phyloP scores from a whole-genome alignment of 129 eudicot species.

The Rutidosis leptorrhynchoides region DNA sequence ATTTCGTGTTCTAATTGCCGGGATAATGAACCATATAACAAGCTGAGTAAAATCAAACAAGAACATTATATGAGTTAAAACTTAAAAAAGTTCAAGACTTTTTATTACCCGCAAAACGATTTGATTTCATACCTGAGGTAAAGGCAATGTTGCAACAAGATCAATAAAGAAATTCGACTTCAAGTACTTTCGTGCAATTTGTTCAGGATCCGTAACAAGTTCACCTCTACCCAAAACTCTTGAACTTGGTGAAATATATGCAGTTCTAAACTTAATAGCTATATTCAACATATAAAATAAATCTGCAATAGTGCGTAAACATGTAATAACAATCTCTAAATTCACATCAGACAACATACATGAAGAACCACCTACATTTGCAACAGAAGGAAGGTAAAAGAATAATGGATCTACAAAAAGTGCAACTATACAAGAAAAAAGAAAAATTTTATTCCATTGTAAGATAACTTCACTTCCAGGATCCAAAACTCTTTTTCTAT shows the following conservation, averaged over 20 bases:
- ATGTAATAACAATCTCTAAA: slow-evolving; percentile 68
- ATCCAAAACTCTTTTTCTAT: slow-evolving; percentile 50
- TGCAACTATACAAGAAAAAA: slow-evolving; percentile 68
- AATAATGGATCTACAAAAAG: slow-evolving; percentile 89
- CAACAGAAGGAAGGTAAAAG: slow-evolving; percentile 74
- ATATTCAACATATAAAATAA: slow-evolving; percentile 63
- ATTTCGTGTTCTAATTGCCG: slow-evolving; percentile 63
- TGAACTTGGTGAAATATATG: slow-evolving; percentile 80
- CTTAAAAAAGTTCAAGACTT: background rate
- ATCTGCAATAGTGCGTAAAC: slow-evolving; percentile 71
- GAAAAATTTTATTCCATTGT: slow-evolving; percentile 78
- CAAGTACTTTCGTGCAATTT: slow-evolving; percentile 67
- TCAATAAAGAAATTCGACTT: slow-evolving; percentile 67
- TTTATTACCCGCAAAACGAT: too few species aligned
- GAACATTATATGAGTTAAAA: slow-evolving; percentile 10
- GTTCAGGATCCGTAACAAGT: slow-evolving; percentile 67
- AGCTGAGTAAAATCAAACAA: slow-evolving; percentile 45
- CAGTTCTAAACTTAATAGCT: slow-evolving; percentile 72
- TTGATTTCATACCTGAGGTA: slow-evolving; percentile 95
- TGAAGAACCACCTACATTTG: slow-evolving; percentile 30
- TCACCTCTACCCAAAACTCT: slow-evolving; percentile 95
- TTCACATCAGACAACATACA: slow-evolving; percentile 71
- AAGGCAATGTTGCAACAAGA: slow-evolving; percentile 83
- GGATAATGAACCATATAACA: slow-evolving; percentile 85
- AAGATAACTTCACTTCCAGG: slow-evolving; percentile 74